Evolutionary conservation across 371 early-diverging fungal species (phyloP).

Genomic region (Funneliformis caledonium): DNA sequence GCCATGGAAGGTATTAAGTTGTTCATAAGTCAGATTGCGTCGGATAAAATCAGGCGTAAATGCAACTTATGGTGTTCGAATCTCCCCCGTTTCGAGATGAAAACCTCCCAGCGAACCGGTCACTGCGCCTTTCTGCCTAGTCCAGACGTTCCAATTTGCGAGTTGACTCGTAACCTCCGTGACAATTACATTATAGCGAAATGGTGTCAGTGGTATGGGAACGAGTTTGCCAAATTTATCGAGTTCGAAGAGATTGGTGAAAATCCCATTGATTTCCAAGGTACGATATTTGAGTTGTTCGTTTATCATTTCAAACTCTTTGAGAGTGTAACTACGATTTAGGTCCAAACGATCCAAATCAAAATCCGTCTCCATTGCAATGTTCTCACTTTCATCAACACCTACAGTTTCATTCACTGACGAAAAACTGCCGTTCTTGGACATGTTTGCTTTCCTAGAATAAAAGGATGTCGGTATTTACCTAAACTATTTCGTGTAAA

Average conservation of each 20-base stretch:
- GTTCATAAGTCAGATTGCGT: neutral
- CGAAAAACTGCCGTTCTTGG: too few relatives aligned
- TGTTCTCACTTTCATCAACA: too few relatives aligned
- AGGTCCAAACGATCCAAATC: conserved; percentile 26
- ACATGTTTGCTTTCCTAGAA: too few relatives aligned
- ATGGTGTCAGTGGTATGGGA: conserved; percentile 13
- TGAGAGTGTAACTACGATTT: neutral
- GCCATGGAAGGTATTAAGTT: conserved; percentile 19
- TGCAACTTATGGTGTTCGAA: conserved; percentile 30
- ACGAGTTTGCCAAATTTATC: conserved; percentile 18
- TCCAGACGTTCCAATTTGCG: neutral
- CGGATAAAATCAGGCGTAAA: conserved; percentile 17
- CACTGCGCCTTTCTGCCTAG: neutral
- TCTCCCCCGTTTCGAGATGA: conserved; percentile 14
- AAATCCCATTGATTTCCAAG: neutral
- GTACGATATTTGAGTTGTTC: conserved; percentile 18
- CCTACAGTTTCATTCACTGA: too few relatives aligned
- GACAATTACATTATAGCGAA: neutral
- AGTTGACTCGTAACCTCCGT: conserved; percentile 8
- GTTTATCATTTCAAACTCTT: conserved; percentile 37
- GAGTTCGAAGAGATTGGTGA: conserved; percentile 1
- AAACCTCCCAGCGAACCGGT: conserved; percentile 38
- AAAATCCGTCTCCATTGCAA: neutral
- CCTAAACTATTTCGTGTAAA: too few relatives aligned
- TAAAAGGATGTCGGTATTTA: too few relatives aligned